phyloP scores from a whole-genome alignment of 306 rosid genomes.

The Hippophae rhamnoides region DNA sequence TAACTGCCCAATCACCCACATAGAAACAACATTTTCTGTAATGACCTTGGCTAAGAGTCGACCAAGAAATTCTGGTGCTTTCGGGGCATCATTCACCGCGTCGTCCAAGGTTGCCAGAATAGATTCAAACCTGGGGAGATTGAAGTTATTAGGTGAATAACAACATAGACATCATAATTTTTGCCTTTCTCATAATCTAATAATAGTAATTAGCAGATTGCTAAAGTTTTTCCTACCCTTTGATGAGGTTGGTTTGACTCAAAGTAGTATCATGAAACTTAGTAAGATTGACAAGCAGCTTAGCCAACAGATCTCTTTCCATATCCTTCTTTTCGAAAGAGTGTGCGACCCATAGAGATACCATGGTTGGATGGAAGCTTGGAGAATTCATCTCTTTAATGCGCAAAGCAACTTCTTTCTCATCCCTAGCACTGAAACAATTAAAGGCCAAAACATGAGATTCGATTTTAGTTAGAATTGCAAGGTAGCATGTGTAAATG shows the following conservation, averaged over 20 bases:
- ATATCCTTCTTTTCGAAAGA: slow-evolving; percentile 75
- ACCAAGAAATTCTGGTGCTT: slow-evolving; percentile 75
- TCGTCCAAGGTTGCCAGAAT: slow-evolving; percentile 67
- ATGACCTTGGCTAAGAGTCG: slow-evolving; percentile 43
- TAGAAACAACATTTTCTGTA: slow-evolving; percentile 39
- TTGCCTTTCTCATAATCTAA: not conserved
- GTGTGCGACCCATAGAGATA: slow-evolving; percentile 71
- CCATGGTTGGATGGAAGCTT: slow-evolving; percentile 72
- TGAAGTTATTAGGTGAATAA: not conserved
- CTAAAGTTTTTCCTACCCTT: slow-evolving; percentile 46
- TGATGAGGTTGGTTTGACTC: slow-evolving; percentile 48
- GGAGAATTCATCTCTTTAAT: slow-evolving; percentile 70
- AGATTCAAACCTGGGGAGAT: slow-evolving; percentile 47
- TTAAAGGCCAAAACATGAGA: not conserved
- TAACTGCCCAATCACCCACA: slow-evolving; percentile 52
- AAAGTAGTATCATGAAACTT: slow-evolving; percentile 42
- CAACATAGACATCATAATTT: not conserved
- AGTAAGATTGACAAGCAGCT: slow-evolving; percentile 52
- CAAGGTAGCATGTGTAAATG: not conserved
- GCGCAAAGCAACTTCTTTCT: slow-evolving; percentile 59
- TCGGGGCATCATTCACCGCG: slow-evolving; percentile 77
- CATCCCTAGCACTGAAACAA: slow-evolving; percentile 69
- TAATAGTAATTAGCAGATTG: not conserved
- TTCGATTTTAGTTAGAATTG: not conserved
- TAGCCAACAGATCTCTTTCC: slow-evolving; percentile 65